These are phyloP conservation scores for Cryphonectria carpinicola DNA, from an alignment of 2,329 filamentous ascomycete genomes.

Conservation along the genomic window DNA sequence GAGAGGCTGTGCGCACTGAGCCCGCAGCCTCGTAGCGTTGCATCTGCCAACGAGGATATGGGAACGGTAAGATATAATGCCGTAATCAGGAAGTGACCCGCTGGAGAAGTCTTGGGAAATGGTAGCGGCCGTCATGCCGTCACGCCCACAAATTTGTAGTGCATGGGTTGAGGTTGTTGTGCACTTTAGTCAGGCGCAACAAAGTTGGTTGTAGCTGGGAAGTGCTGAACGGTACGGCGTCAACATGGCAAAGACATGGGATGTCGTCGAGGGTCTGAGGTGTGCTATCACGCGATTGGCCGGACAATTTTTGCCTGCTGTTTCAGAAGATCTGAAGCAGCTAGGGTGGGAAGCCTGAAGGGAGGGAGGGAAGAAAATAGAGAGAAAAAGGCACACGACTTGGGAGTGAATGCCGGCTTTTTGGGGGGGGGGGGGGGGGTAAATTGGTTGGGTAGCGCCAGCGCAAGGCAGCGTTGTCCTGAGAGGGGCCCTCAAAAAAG, in stretches of 20 bases:
- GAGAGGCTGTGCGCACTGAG: not conserved
- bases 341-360: conserved; percentile 11
- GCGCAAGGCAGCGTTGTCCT: conserved; percentile 16
- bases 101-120: not conserved
- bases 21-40: not conserved
- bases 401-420: conserved; percentile 3
- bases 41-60: not conserved
- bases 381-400: not conserved
- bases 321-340: conserved; percentile 30
- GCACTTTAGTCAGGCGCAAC: not conserved
- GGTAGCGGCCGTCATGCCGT: not conserved
- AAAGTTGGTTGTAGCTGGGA: not conserved
- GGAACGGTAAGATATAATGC: conserved; percentile 7
- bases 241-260: conserved; percentile 17
- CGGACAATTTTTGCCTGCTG: conserved; percentile 19
- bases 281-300: conserved; percentile 19
- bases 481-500: not conserved
- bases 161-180: not conserved
- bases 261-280: conserved; percentile 16
- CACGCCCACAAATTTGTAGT: not conserved
- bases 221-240: conserved; percentile 10
- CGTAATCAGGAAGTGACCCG: not conserved
- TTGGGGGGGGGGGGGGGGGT: too few relatives aligned
- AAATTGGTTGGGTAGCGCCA: not conserved
- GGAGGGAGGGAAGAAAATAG: not conserved